A percentile compares a stretch with the other conserved stretches of the same genome.
Conservation (phyloP, 805 yeast genomes). For the Cyberlindnera maritima region DNA sequence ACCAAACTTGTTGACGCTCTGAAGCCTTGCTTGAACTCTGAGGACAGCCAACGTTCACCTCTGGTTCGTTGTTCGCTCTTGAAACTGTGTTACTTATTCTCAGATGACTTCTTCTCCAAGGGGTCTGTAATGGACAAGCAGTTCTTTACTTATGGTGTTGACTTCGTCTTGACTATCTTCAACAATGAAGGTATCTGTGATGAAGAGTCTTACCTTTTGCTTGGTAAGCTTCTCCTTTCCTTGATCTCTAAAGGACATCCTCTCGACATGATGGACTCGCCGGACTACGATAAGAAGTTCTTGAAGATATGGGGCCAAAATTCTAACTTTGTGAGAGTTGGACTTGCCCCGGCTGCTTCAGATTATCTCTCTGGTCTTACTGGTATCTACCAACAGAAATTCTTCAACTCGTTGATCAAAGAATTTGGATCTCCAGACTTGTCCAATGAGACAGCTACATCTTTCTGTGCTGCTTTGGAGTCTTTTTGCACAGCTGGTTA, state of each 20-base stretch:
- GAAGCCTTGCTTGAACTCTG: slow-evolving; percentile 6
- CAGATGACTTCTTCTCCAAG: slow-evolving; percentile 29
- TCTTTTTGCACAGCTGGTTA: slow-evolving; percentile 16
- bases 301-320: slow-evolving; percentile 7
- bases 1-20: not conserved
- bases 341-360: not conserved
- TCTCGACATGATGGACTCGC: not conserved
- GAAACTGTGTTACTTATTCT: slow-evolving; percentile 28
- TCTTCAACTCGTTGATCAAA: slow-evolving; percentile 28
- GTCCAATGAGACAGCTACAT: slow-evolving; percentile 28
- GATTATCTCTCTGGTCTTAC: not conserved
- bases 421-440: slow-evolving; percentile 25
- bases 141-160: not conserved
- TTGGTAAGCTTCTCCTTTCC: not conserved
- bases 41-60: slow-evolving; percentile 4
- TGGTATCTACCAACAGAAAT: slow-evolving; percentile 1
- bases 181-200: slow-evolving; percentile 5
- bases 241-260: not conserved
- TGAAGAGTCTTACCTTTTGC: not conserved
- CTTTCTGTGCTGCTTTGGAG: slow-evolving; percentile 22
- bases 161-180: slow-evolving; percentile 1
- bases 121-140: not conserved
- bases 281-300: slow-evolving; percentile 3
- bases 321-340: slow-evolving; percentile 15
- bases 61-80: slow-evolving; percentile 26